Percentiles rank a stretch among this genome's conserved stretches.
Evolutionary conservation across 2,329 filamentous ascomycete species (phyloP).

Genomic region (Aspergillus fumigatus): DNA sequence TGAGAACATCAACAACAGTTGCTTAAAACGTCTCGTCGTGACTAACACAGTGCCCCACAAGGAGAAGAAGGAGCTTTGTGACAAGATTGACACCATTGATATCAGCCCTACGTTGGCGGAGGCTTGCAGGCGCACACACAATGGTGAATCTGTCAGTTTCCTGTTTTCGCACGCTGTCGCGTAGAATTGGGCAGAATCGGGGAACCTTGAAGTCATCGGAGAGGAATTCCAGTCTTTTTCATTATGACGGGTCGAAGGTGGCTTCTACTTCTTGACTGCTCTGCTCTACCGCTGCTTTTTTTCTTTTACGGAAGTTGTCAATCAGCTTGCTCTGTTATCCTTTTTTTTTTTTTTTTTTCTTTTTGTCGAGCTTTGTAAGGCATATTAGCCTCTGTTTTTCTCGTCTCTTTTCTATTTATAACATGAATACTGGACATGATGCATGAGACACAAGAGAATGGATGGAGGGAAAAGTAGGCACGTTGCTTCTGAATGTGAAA

Average conservation of each 20-base stretch:
- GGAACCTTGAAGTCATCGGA: slow-evolving; percentile 7
- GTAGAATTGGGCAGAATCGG: slow-evolving; percentile 14
- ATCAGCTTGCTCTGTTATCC: background rate
- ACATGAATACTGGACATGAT: slow-evolving; percentile 8
- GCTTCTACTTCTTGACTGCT: background rate
- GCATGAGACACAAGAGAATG: slow-evolving; percentile 8
- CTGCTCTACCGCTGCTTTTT: slow-evolving; percentile 2
- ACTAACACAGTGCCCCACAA: slow-evolving; percentile 83
- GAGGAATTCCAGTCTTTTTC: slow-evolving; percentile 4
- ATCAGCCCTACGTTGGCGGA: slow-evolving; percentile 69
- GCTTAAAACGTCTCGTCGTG: slow-evolving; percentile 73
- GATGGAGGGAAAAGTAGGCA: slow-evolving; percentile 2
- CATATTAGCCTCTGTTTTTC: background rate
- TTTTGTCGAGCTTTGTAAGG: slow-evolving; percentile 5
- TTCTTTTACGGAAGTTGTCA: slow-evolving; percentile 9
- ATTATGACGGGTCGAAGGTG: slow-evolving; percentile 6
- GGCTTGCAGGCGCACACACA: slow-evolving; percentile 48
- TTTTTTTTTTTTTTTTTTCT: too few relatives aligned
- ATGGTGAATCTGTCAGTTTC: slow-evolving; percentile 50
- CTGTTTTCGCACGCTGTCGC: slow-evolving; percentile 47
- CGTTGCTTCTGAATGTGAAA: slow-evolving; percentile 1
- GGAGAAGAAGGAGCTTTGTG: slow-evolving; percentile 73
- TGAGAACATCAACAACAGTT: slow-evolving; percentile 74
- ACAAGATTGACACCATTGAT: slow-evolving; percentile 83
- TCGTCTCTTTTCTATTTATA: slow-evolving; percentile 1